Base-by-base conservation (phyloP, 306 rosid genomes). In the Rosa lucieae region DNA sequence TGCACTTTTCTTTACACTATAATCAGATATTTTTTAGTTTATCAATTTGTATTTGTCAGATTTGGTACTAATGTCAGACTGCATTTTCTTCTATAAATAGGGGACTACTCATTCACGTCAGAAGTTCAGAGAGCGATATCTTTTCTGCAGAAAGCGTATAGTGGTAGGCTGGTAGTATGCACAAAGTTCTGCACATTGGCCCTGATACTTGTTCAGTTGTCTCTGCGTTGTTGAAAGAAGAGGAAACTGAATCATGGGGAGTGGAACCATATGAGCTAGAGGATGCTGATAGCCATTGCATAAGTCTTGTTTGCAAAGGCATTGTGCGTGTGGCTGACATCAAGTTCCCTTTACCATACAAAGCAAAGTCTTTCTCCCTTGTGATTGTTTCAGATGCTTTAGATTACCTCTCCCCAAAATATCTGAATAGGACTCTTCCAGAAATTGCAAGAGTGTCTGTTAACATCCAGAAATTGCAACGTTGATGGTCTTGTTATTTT, bases 211-310 rank as follows among this genome's bases (percentile, higher is more conserved):
- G 98, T 78, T 90, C 91, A 48, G 94, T 90, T 76, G 97, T 90
- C 63, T 88, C 94, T 72, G 81, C 81, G 47, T 87, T 94, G 62
- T 72, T 90, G 66, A 89, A 85, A 82, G 93, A 89, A 82, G 88
- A 87, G 55, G 98, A 90, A 88, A 85, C 86, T 58, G 98, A 90
- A 83, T 94, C 94, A 18, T 92, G 97, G 98, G 98, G 98, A 62
- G 83, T 92, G 66, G 97, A 94, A 77, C 97, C 98, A 17, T 94
- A 92, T 68, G 98, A 94, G 83, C 78, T 94, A 79, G 98, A 92
- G 82, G 96, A 92, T 70, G 92, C 78, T 59, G 93, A 90, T 86
- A 76, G 80, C 72, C 84, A 32, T 76, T 92, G 98, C 94, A 92
- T 85, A 84, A 82, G 84, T 87, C 91, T 92, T 65, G 91, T 92